These are phyloP conservation scores for Fusarium zealandicum DNA, from an alignment of 2,329 filamentous ascomycete genomes.

Conservation along the genomic window DNA sequence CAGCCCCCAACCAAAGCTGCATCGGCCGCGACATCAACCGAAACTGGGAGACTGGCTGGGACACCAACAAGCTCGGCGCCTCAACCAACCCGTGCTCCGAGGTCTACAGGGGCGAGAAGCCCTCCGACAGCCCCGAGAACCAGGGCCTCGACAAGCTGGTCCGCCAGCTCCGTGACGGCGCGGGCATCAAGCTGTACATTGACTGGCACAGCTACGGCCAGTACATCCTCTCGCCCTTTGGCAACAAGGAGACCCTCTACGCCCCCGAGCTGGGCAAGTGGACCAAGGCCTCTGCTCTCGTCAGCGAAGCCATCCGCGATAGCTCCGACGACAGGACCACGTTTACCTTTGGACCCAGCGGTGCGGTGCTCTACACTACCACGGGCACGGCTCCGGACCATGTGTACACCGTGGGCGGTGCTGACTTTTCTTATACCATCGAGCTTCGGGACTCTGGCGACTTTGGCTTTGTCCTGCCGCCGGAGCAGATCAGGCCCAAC, in stretches of 20 bases:
- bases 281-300: constrained; percentile 45
- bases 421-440: constrained; percentile 51
- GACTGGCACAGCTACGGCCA: constrained; percentile 58
- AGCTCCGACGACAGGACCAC: constrained; percentile 41
- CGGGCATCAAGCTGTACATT: constrained; percentile 55
- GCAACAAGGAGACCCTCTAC: constrained; percentile 52
- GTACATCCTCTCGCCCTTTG: constrained; percentile 54
- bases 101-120: constrained; percentile 51
- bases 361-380: constrained; percentile 48
- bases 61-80: constrained; percentile 51
- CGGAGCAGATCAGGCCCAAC: constrained; percentile 47
- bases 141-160: constrained; percentile 50
- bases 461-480: constrained; percentile 49
- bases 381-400: constrained; percentile 45
- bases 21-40: constrained; percentile 62
- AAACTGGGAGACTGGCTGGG: constrained; percentile 61
- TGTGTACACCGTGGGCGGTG: constrained; percentile 35
- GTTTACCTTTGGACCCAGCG: constrained; percentile 49
- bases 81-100: constrained; percentile 58
- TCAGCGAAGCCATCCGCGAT: constrained; percentile 43
- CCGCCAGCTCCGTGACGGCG: constrained; percentile 41
- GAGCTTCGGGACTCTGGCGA: constrained; percentile 47
- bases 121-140: constrained; percentile 56
- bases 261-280: constrained; percentile 51
- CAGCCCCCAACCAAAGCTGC: constrained; percentile 45